Evolutionary conservation across 192 early-diverging fungal species (phyloP).

Genomic region (Coemansia sp.): DNA sequence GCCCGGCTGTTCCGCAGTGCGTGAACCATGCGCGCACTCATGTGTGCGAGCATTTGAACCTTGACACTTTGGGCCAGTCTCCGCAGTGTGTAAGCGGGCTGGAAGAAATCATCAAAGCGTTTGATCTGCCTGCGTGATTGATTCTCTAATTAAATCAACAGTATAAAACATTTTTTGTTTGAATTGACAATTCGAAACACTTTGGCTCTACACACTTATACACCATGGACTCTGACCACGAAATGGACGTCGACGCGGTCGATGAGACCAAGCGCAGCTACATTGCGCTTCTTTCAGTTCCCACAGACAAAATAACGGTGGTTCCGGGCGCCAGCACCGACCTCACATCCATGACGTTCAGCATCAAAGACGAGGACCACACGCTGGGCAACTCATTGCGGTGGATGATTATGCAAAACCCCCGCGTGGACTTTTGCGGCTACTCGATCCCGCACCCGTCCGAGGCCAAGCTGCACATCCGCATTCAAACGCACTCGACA

Average conservation of each 20-base stretch:
- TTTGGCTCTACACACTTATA: neutral
- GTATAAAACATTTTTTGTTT: neutral
- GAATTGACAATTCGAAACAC: neutral
- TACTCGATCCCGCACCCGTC: conserved; percentile 98
- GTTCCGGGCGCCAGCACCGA: conserved; percentile 63
- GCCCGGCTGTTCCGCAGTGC: conserved; percentile 83
- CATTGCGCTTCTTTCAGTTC: conserved; percentile 39
- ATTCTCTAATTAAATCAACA: neutral
- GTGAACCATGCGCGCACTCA: conserved; percentile 65
- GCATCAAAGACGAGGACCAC: conserved; percentile 91
- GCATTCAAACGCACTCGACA: conserved; percentile 84
- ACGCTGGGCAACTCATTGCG: conserved; percentile 93
- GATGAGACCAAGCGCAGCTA: conserved; percentile 15
- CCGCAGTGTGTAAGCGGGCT: conserved; percentile 13
- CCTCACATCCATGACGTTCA: conserved; percentile 79
- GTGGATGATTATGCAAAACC: conserved; percentile 93
- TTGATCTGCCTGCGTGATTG: conserved; percentile 10
- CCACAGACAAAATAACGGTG: conserved; percentile 41
- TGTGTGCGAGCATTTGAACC: conserved; percentile 52
- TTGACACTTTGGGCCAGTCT: too few relatives aligned
- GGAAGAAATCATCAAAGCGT: conserved; percentile 34
- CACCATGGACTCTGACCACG: neutral
- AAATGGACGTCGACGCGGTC: conserved; percentile 20
- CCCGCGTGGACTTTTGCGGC: conserved; percentile 86
- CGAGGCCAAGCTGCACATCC: conserved; percentile 84